Conservation (phyloP, 768 basidiomycete genomes). For the Lyophyllum atratum region DNA sequence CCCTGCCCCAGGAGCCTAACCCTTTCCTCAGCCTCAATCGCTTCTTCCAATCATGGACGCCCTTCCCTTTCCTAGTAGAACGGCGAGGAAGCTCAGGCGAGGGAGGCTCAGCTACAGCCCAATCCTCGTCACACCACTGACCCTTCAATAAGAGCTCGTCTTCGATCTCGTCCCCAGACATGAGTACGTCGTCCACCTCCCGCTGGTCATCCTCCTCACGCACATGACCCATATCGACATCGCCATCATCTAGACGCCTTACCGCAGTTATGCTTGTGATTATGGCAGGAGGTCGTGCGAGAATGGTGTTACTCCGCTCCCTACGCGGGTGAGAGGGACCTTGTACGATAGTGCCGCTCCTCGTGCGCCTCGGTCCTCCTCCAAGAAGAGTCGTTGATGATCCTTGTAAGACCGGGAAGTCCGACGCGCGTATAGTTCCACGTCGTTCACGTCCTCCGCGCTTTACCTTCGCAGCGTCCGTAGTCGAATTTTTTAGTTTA, state of each 20-base stretch:
- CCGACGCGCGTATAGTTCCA: conserved; percentile 54
- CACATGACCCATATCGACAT: conserved; percentile 10
- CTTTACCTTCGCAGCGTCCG: conserved; percentile 6
- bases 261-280: conserved; percentile 9
- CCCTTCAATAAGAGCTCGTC: conserved; percentile 20
- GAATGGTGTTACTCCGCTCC: conserved; percentile 23
- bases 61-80: conserved; percentile 9
- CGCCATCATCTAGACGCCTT: background rate
- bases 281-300: conserved; percentile 14
- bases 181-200: conserved; percentile 20
- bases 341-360: conserved; percentile 49
- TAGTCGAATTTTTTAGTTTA: background rate
- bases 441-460: conserved; percentile 36
- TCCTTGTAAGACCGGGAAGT: conserved; percentile 26
- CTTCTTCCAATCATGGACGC: conserved; percentile 9
- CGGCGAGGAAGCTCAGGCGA: conserved; percentile 34
- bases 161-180: conserved; percentile 17
- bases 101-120: conserved; percentile 38
- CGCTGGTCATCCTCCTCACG: conserved; percentile 7
- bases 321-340: conserved; percentile 15
- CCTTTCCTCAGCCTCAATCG: conserved; percentile 6
- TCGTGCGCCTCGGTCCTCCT: conserved; percentile 39
- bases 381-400: conserved; percentile 5
- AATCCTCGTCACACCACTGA: conserved; percentile 29
- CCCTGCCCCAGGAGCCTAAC: conserved; percentile 9